Conservation (phyloP, 139 green algal species). For the Picochlorum sp. region DNA sequence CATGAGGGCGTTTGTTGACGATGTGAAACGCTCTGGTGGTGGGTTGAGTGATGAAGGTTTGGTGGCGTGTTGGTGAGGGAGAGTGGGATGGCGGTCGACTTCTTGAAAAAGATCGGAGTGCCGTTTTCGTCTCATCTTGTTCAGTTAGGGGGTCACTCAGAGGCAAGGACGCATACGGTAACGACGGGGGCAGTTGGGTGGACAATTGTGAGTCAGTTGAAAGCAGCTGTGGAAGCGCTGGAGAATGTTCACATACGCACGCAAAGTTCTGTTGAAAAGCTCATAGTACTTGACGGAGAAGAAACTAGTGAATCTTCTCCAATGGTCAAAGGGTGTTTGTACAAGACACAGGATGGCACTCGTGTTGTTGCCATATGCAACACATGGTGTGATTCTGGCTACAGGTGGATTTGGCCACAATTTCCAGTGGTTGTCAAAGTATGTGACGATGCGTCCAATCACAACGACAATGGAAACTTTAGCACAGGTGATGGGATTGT, state of each 20-base stretch:
- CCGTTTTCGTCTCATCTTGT: constrained; percentile 30
- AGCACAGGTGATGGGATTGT: constrained; percentile 49
- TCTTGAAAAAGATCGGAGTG: constrained; percentile 33
- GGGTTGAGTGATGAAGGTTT: constrained; percentile 40
- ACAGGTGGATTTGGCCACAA: constrained; percentile 62
- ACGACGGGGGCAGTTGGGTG: constrained; percentile 45
- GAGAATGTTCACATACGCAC: background rate
- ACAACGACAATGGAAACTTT: constrained; percentile 68
- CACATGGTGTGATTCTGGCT: constrained; percentile 47
- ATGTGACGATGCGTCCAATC: constrained; percentile 29
- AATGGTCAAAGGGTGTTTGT: background rate
- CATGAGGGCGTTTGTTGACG: constrained; percentile 28
- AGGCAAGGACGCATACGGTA: constrained; percentile 16
- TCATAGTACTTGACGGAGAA: too few species aligned
- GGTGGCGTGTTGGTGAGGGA: constrained; percentile 40
- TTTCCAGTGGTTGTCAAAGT: constrained; percentile 32
- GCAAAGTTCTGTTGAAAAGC: background rate
- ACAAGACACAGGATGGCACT: background rate
- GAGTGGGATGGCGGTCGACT: constrained; percentile 32
- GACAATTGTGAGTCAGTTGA: constrained; percentile 38
- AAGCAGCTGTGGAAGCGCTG: background rate
- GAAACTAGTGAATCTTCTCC: too few species aligned
- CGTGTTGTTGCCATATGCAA: constrained; percentile 11
- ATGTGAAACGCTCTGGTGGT: constrained; percentile 45
- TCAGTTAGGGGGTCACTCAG: constrained; percentile 49